Conservation (phyloP, 257 asterid genomes). For the Lantana camara region DNA sequence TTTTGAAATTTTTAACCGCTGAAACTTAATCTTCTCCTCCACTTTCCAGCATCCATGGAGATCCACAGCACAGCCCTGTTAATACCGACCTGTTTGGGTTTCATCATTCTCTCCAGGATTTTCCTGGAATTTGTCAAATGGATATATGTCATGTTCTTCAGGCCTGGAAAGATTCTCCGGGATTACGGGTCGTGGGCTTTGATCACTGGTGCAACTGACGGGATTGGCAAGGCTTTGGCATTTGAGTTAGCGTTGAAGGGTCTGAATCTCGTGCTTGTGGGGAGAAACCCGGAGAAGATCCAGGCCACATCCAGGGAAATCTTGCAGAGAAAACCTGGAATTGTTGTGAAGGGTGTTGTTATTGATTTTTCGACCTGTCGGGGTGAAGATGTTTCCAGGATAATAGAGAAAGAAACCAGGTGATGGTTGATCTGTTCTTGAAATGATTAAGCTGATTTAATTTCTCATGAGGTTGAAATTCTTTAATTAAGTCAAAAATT, state of each 20-base stretch:
- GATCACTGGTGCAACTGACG: constrained; percentile 41
- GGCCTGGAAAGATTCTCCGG: constrained; percentile 30
- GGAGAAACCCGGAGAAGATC: constrained; percentile 27
- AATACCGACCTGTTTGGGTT: constrained; percentile 26
- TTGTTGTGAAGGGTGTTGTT: neutral
- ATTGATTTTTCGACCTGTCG: constrained; percentile 14
- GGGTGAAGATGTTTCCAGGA: constrained; percentile 28
- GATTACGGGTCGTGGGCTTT: constrained; percentile 42
- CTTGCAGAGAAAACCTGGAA: neutral
- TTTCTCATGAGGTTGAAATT: no score
- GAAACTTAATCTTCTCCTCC: neutral
- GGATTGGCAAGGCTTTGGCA: constrained; percentile 38
- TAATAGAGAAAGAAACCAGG: constrained; percentile 4
- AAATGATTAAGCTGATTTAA: no score
- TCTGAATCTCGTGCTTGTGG: constrained; percentile 36
- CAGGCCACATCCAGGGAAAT: constrained; percentile 20
- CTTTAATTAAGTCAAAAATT: no score
- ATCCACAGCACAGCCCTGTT: neutral
- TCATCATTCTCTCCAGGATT: constrained; percentile 23
- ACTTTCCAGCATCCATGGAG: no score
- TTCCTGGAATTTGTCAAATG: constrained; percentile 11
- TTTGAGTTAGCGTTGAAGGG: constrained; percentile 31
- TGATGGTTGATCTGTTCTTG: no score
- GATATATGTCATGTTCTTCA: constrained; percentile 24
- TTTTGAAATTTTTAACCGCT: no score